phyloP scores from a whole-genome alignment of 1,139 yeast genomes.

The Scheffersomyces insectosa region DNA sequence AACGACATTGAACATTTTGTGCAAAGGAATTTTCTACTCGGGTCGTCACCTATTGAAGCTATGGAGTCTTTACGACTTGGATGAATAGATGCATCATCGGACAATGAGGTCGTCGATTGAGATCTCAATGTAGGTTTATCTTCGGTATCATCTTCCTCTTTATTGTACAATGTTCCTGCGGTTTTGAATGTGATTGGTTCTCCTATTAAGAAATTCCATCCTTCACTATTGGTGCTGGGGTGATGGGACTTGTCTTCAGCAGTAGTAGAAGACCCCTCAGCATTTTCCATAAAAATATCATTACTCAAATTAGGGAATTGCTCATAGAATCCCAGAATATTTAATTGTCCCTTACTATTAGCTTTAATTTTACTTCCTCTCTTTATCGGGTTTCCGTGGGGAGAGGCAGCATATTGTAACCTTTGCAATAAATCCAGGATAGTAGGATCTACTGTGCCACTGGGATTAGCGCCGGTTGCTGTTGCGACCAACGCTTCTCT shows the following conservation, averaged over 20 bases:
- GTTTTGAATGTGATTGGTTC: slow-evolving; percentile 20
- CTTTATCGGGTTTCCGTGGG: slow-evolving; percentile 50
- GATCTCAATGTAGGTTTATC: slow-evolving; percentile 4
- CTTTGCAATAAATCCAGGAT: slow-evolving; percentile 51
- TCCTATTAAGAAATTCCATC: slow-evolving; percentile 41
- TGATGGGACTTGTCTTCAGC: slow-evolving; percentile 11
- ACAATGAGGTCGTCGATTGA: slow-evolving; percentile 2
- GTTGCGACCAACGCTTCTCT: slow-evolving; percentile 50
- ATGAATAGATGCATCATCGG: slow-evolving; percentile 1
- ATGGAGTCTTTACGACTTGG: slow-evolving; percentile 4
- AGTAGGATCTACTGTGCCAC: slow-evolving; percentile 51
- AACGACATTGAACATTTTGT: slow-evolving; percentile 55
- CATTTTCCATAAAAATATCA: slow-evolving; percentile 32
- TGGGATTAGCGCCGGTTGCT: slow-evolving; percentile 33
- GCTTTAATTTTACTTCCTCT: slow-evolving; percentile 35
- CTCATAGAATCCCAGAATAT: slow-evolving; percentile 45
- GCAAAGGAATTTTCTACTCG: slow-evolving; percentile 43
- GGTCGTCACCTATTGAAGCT: slow-evolving; percentile 13
- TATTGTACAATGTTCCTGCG: slow-evolving; percentile 3
- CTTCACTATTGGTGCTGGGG: slow-evolving; percentile 24
- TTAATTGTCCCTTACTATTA: slow-evolving; percentile 44
- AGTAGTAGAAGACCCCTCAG: slow-evolving; percentile 4
- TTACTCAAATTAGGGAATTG: slow-evolving; percentile 47
- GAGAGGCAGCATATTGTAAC: slow-evolving; percentile 54
- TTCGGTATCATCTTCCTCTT: slow-evolving; percentile 7